Evolutionary conservation across 805 yeast genomes (phyloP), one percentile per base, ranked within the genome.

Genomic region (Saturnispora halmiae): DNA sequence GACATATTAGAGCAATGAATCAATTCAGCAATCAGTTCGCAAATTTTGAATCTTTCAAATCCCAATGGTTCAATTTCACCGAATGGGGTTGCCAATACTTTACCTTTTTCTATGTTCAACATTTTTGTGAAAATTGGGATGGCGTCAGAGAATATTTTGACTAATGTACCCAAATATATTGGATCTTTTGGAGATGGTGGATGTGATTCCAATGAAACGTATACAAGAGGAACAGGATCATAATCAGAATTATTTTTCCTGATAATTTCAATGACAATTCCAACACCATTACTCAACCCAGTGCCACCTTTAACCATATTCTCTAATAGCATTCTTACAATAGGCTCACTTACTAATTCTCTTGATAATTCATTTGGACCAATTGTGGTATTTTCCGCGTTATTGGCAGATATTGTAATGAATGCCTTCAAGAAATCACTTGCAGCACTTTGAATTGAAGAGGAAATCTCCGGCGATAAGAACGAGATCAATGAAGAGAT

Each of bases 1-100:
- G 82, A 85, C 97, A 92, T 92, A 62, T 92, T 92, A n/a, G 96
- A 86, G 56, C 99, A 92, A 61, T 92, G 98, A 42, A 92, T 69
- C 31, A 92, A 68, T 55, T 92, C 99, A 0, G 98, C 98, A 36
- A 92, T 76, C 39, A 92, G 66, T 61, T 92, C 99, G 46, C 95
- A 79, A 19, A 92, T 74, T 55, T 87, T 84, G 63, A 92, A 88
- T 48, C 88, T 71, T 52, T 88, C 94, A 58, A 90, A 85, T 0
- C 98, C 98, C 18, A 92, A 64, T 2, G 92, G 87, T 52, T 77
- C 79, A 50, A 73, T 71, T 22, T 61, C 60, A 15, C 86, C 84
- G 49, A 82, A 70, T 29, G 87, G 82, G 26, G 85, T 82, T 39
- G 65, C 65, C 64, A 76, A 55, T 18, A 60, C 60, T 44, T 62